A percentile compares a stretch with the other conserved stretches of the same genome.
These are phyloP conservation scores for Colletotrichum trifolii DNA, from an alignment of 2,329 filamentous ascomycete species.

Conservation along the genomic window DNA sequence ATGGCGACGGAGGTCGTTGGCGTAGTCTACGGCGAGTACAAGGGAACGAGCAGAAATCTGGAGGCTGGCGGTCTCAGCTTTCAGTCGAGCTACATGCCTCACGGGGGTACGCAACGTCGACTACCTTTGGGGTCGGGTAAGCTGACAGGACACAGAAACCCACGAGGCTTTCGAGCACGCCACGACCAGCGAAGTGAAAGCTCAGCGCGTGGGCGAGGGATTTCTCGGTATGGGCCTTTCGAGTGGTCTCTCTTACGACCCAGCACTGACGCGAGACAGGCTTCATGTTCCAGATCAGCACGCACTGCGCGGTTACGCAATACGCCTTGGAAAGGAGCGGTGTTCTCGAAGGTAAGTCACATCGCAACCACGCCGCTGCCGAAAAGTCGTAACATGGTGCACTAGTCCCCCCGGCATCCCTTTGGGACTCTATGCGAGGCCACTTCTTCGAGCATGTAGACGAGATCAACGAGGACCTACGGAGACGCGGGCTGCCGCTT, in stretches of 20 bases:
- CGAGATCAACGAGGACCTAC: slow-evolving; percentile 37
- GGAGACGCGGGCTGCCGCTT: slow-evolving; percentile 6
- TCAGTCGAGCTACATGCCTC: slow-evolving; percentile 45
- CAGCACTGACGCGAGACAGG: slow-evolving; percentile 45
- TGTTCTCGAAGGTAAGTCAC: slow-evolving; percentile 34
- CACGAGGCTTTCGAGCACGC: slow-evolving; percentile 42
- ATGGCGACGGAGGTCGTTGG: slow-evolving; percentile 64
- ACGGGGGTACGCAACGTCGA: slow-evolving; percentile 37
- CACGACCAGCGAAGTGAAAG: slow-evolving; percentile 37
- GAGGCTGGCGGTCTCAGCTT: slow-evolving; percentile 45
- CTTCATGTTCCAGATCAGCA: slow-evolving; percentile 44
- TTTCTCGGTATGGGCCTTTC: slow-evolving; percentile 37
- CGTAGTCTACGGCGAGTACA: slow-evolving; percentile 49
- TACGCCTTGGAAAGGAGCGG: slow-evolving; percentile 37
- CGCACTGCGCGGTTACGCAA: slow-evolving; percentile 41
- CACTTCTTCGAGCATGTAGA: slow-evolving; percentile 38
- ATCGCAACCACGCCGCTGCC: background rate
- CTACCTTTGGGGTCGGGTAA: background rate
- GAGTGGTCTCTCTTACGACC: slow-evolving; percentile 33
- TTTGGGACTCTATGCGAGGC: slow-evolving; percentile 39
- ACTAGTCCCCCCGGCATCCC: slow-evolving; percentile 36
- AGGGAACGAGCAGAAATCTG: slow-evolving; percentile 43
- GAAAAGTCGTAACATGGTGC: background rate
- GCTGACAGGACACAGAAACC: slow-evolving; percentile 22
- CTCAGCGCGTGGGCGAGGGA: slow-evolving; percentile 40